Base-by-base conservation (phyloP, 352 stramenopile species). In the Pythium brassicae region DNA sequence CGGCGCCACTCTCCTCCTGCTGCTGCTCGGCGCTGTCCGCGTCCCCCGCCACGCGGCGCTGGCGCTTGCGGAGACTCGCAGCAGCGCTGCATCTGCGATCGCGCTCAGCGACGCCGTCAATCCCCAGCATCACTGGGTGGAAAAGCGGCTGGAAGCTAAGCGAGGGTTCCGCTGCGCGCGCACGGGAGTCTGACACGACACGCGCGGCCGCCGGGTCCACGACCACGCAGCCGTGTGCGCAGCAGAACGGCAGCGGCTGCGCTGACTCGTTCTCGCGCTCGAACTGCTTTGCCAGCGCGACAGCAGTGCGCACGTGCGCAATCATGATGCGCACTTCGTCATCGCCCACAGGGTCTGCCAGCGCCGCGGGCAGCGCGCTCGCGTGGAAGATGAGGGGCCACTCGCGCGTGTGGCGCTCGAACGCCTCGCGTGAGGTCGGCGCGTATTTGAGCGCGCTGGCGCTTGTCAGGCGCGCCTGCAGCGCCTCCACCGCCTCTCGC, bases 301-400 rank as follows among this genome's bases (percentile, higher is more conserved):
- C 42, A 6, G 74, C 78, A 2, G 37, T 19, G 11, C 44, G 63
- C 26, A 74, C 19, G 27, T 81, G 55, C 53, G 61, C 23, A n/a
- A 35, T 49, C 62, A 75, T 68, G 48, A 71, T 68, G 0, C 54
- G 54, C 14, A 65, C 67, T 37, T 89, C 83, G 0, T 59, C 23
- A 0, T 77, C 59, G 22, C 66, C 63, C 50, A 89, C 78, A 4
- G 67, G 66, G 44, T 82, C 66, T 26, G 59, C 59, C 29, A 62
- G 66, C 44, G 61, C 51, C 27, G 83, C 72, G 4, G 82, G 72
- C 15, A 55, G 50, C 26, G 88, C 74, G 46, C 79, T 89, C 19
- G 78, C 71, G 62, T 92, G 83, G 68, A 92, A 92, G 45, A 92
- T 87, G 12, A 92, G 59, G 35, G 83, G 83, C 83, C 83, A 92